Evolutionary conservation across 2,329 filamentous ascomycete species (phyloP), one percentile per base, ranked within the genome.

Genomic region (Chalaropsis ovoidea): DNA sequence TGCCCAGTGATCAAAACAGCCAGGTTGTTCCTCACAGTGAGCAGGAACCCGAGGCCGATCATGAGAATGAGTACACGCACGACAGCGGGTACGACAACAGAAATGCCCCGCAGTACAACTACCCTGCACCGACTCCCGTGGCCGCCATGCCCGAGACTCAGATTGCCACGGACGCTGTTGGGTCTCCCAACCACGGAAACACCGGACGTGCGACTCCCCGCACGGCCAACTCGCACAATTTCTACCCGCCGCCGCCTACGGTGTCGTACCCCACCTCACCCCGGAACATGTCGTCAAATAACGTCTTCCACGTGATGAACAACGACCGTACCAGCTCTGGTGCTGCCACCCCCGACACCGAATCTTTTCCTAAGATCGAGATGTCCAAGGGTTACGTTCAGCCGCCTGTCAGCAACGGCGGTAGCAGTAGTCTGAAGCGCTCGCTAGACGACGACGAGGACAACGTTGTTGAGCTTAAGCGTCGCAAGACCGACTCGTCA

Each of bases 181-280:
- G 87, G 17, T 94, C 91, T 61, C 90, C 89, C 7, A 60, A 41
- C n/a, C 66, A 67, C 24, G 63, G 39, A 13, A 82, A 77, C 67
- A 93, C 90, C 39, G 91, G 90, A 42, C 86, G 90, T 68, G 90
- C 90, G 43, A 96, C 91, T 22, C 91, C 92, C 11, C 85, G 92
- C 70, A 95, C 89, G 0, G 83, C 90, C 3, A 81, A 84, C 10
- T 82, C 87, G 0, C 80, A 85, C 45, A 87, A 89, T 70, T 79
- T 85, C 1, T 96, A 95, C 76, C 75, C 82, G 5, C 82, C 82
- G 76, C 75, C 82, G 5, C 82, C 82, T 68, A 79, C 80, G 73
- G 74, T 81, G 62, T 86, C 86, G 31, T 95, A 95, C 76, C 87
- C 80, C 73, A 92, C 90, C 0, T 88, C 92, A 61, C 90, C 91